These are phyloP conservation scores for Termitomyces sp. DNA, from an alignment of 768 basidiomycete species.

Conservation along the genomic window DNA sequence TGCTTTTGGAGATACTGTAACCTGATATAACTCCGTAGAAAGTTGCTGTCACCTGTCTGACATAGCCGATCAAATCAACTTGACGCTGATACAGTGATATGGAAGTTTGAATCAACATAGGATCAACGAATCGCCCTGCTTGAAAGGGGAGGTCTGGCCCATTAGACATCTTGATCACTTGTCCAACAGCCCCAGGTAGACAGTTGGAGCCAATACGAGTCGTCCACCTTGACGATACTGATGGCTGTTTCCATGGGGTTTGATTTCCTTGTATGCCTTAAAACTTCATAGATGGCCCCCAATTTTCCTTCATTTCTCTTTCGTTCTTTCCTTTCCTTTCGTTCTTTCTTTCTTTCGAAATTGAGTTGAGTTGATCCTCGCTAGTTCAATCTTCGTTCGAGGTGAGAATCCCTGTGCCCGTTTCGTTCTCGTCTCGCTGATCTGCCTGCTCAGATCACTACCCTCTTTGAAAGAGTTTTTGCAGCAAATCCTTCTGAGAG, in stretches of 20 bases:
- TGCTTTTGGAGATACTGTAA: not conserved
- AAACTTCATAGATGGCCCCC: conserved; percentile 12
- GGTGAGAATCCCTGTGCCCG: conserved; percentile 22
- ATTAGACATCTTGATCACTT: not conserved
- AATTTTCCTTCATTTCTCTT: conserved; percentile 19
- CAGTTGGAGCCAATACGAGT: not conserved
- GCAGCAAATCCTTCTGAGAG: conserved; percentile 57
- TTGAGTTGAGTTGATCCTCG: conserved; percentile 65
- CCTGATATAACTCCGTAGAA: not conserved
- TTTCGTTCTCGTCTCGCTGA: not conserved
- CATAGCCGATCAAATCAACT: not conserved
- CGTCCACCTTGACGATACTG: not conserved
- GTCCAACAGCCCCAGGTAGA: not conserved
- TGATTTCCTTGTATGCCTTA: conserved; percentile 16
- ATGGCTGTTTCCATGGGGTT: conserved; percentile 10
- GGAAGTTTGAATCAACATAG: not conserved
- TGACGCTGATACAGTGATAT: not conserved
- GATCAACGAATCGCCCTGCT: not conserved
- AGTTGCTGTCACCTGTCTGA: not conserved
- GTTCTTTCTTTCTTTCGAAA: conserved; percentile 36
- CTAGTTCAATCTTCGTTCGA: conserved; percentile 47
- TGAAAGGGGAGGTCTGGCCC: not conserved
- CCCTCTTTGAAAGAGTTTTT: conserved; percentile 69
- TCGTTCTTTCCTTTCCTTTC: conserved; percentile 26
- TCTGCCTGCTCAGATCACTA: conserved; percentile 34